Percentiles rank a stretch among this genome's conserved stretches.
Conservation (phyloP, 2,329 filamentous ascomycete species). For the Pyricularia pennisetigena region DNA sequence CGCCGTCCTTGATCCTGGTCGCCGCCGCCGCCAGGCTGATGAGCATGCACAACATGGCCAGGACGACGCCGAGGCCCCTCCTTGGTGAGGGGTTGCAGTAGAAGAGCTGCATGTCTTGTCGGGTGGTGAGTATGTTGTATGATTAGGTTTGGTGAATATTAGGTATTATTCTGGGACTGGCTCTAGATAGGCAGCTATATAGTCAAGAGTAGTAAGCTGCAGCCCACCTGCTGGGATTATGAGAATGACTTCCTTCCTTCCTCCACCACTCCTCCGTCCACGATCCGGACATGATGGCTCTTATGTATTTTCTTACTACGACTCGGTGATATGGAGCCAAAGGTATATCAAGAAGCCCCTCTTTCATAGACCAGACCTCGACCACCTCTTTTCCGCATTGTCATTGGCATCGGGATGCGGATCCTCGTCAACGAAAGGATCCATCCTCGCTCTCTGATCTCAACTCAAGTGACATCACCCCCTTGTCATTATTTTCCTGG, state of each 20-base stretch:
- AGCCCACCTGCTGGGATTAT: not conserved
- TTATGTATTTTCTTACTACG: not conserved
- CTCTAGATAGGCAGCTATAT: not conserved
- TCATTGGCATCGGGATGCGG: not conserved
- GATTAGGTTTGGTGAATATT: not conserved
- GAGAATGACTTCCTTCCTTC: not conserved
- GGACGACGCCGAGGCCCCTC: not conserved
- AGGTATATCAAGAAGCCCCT: not conserved
- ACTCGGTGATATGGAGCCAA: not conserved
- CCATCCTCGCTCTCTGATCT: not conserved
- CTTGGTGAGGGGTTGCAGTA: not conserved
- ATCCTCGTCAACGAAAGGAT: not conserved
- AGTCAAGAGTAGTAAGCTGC: not conserved
- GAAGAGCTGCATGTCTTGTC: not conserved
- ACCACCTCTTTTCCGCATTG: not conserved
- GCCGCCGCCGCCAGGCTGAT: conserved; percentile 6
- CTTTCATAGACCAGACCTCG: not conserved
- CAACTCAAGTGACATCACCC: not conserved
- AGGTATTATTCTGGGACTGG: not conserved
- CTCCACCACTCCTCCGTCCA: not conserved
- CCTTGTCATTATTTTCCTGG: not conserved
- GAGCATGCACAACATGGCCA: conserved; percentile 5
- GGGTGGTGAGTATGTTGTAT: not conserved
- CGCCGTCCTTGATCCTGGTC: conserved; percentile 9
- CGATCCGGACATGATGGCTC: not conserved